Evolutionary conservation across 73 alveolate species (phyloP).

Genomic region (Paramecium bursaria): DNA sequence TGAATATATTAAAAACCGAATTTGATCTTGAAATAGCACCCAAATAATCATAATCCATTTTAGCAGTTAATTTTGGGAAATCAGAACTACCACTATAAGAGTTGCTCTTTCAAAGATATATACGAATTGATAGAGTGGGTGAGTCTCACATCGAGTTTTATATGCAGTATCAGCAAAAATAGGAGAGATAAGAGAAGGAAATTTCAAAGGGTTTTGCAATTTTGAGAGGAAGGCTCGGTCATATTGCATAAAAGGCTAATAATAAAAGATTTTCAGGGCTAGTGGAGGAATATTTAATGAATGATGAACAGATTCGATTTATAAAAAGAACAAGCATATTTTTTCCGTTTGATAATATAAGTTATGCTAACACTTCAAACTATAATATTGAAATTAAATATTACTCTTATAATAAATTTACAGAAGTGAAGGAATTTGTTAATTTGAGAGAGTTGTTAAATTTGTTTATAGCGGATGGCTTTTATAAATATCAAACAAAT

Average conservation of each 20-base stretch:
- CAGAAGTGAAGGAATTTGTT: constrained; percentile 52
- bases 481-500: constrained; percentile 67
- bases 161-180: constrained; percentile 11
- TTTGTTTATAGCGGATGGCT: constrained; percentile 70
- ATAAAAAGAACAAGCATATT: constrained; percentile 22
- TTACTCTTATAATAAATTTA: constrained; percentile 56
- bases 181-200: too few relatives aligned
- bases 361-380: constrained; percentile 54
- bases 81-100: constrained; percentile 5
- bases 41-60: background rate
- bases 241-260: constrained; percentile 4
- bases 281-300: background rate
- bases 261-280: constrained; percentile 27
- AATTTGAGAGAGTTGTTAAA: constrained; percentile 67
- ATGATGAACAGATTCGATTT: constrained; percentile 22
- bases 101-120: constrained; percentile 24
- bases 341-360: constrained; percentile 51
- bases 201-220: constrained; percentile 26
- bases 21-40: constrained; percentile 15
- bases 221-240: constrained; percentile 10
- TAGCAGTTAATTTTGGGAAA: background rate
- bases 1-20: background rate
- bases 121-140: constrained; percentile 55
- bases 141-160: constrained; percentile 61
- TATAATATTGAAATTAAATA: constrained; percentile 43